Evolutionary conservation across 306 rosid genomes (phyloP), one percentile per base, ranked within the genome.

Genomic region (Sicyos edulis): DNA sequence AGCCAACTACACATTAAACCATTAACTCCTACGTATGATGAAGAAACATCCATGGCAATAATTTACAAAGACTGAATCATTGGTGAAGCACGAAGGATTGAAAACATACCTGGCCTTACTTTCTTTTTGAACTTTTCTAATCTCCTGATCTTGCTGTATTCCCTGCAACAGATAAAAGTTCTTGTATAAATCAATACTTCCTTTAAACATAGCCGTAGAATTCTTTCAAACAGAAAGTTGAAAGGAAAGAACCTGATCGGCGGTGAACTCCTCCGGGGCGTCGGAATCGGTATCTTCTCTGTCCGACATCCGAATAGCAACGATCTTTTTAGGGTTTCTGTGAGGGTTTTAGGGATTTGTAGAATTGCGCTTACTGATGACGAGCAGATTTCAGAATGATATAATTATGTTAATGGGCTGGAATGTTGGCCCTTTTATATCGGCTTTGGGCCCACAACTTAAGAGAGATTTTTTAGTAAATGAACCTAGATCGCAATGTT

Each of bases 251-350:
- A 83, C 90, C 90, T 86, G 90, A 63, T 79, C 90, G 6, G 92
- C 90, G 14, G 98, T 87, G 79, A 91, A 78, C 74, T 91, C 97
- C 79, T 91, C 97, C 10, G 97, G 97, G 24, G 86, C 85, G 34
- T 91, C 96, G 4, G 88, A 91, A 29, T 88, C 88, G 69, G 73
- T 61, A 17, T 61, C 89, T 73, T 85, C 89, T 70, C 75, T 54
- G 68, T 78, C 85, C 76, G 88, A 85, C 96, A 88, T 83, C 76
- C 58, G 62, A 66, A 11, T 29, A 50, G 60, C 69, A 32, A 51
- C 17, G 42, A 26, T 37, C 75, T 52, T 45, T 26, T 26, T 26
- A 60, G 49, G 63, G 26, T 54, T 17, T 55, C 54, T 19, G 64
- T 47, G 51, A 17, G 17, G 16, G 1, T 12, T 57, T 10, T 34